A percentile compares a stretch with the other conserved stretches of the same genome.
phyloP scores from a whole-genome alignment of 2,329 filamentous ascomycete genomes.

The Corinectria fuckeliana region DNA sequence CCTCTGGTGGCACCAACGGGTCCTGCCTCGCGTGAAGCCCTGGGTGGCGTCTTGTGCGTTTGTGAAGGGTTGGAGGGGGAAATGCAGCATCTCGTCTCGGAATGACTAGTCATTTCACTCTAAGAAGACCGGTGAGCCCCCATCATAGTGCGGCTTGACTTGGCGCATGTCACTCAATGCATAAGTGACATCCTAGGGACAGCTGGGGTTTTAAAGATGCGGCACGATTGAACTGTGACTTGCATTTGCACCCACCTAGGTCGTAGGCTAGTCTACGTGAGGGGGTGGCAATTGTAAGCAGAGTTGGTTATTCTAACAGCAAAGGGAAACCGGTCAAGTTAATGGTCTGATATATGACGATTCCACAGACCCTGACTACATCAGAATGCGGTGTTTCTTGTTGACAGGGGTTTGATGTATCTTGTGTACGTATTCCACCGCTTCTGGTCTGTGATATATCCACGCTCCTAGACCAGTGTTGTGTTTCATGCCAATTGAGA shows the following conservation, averaged over 20 bases:
- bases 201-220: neutral
- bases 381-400: neutral
- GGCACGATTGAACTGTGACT: neutral
- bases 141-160: neutral
- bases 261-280: neutral
- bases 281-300: neutral
- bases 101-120: constrained; percentile 17
- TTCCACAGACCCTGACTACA: neutral
- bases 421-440: neutral
- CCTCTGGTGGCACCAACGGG: constrained; percentile 13
- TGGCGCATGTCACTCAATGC: neutral
- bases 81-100: neutral
- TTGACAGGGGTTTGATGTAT: too few relatives aligned
- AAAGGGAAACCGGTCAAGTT: too few relatives aligned
- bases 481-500: constrained; percentile 7
- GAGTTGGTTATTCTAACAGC: neutral
- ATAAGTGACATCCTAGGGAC: neutral
- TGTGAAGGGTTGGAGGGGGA: constrained; percentile 10
- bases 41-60: constrained; percentile 12
- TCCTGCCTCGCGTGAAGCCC: constrained; percentile 24
- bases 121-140: neutral
- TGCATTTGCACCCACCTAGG: neutral
- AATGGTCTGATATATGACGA: neutral
- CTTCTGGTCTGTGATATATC: neutral
- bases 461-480: neutral